phyloP scores from a whole-genome alignment of 2,329 filamentous ascomycete species.

The Xylariaceae sp. region DNA sequence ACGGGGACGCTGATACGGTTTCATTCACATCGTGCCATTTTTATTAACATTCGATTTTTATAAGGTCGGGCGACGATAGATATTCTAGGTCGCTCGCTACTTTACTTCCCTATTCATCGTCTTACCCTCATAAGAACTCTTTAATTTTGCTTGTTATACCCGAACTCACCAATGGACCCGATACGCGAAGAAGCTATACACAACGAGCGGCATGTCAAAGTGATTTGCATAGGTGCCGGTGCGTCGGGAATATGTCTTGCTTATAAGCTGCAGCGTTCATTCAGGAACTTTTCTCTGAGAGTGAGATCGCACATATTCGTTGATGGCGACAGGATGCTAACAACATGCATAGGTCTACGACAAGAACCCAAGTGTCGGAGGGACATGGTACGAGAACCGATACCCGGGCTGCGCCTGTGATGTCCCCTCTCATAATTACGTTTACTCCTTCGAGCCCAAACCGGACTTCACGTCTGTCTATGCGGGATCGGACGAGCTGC shows the following conservation, averaged over 20 bases:
- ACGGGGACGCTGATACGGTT: too few relatives aligned
- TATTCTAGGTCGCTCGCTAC: too few relatives aligned
- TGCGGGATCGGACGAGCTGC: conserved; percentile 33
- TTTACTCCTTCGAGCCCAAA: conserved; percentile 12
- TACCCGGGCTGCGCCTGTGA: conserved; percentile 16
- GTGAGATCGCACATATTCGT: conserved; percentile 10
- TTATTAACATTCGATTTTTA: too few relatives aligned
- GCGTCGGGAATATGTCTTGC: conserved; percentile 43
- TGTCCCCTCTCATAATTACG: conserved; percentile 12
- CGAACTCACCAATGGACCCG: conserved; percentile 10
- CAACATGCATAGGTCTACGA: too few relatives aligned
- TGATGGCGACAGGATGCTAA: too few relatives aligned
- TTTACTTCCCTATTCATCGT: too few relatives aligned
- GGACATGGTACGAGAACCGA: conserved; percentile 15
- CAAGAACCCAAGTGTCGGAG: conserved; percentile 7
- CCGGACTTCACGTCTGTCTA: conserved; percentile 10
- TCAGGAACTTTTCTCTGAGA: conserved; percentile 36
- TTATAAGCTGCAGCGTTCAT: conserved; percentile 43
- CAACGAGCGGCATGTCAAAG: conserved; percentile 18
- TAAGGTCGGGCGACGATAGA: too few relatives aligned
- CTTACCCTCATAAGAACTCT: too few relatives aligned
- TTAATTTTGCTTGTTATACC: too few relatives aligned
- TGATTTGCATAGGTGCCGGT: conserved; percentile 44
- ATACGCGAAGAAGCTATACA: conserved; percentile 17
- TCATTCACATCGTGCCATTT: too few relatives aligned